Base-by-base conservation (phyloP, 805 yeast species). In the Candida adriatica region DNA sequence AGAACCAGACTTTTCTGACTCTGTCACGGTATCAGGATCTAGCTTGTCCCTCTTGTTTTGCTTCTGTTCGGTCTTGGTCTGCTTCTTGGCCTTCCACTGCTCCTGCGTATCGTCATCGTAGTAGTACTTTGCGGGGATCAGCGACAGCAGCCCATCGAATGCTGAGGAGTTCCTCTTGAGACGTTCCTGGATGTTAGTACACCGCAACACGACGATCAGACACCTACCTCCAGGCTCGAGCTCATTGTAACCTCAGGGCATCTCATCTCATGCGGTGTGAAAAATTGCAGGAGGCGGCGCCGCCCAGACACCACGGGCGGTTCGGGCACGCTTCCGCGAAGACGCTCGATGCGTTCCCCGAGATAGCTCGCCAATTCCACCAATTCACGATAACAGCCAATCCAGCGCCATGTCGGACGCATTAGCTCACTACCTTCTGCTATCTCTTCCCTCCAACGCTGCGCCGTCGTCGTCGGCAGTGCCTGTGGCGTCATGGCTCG, bases 61-160 rank as follows among this genome's bases (percentile, higher is more conserved):
- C 43, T 66, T 73, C 14, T 66, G 57, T 43, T 84, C 86, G 33
- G 68, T 73, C 46, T 80, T 82, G 18, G 75, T 58, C 58, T 78
- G 73, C 63, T 86, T 85, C 62, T 77, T 83, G 46, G 79, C 80
- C 46, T 79, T 78, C 96, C 96, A 88, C 59, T 90, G 96, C 31
- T 79, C 79, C 47, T 80, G 77, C 3, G 90, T 79, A 37, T 84
- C 90, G 24, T 83, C 95, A 55, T 88, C 96, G 54, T 84, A 87
- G 55, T 90, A 90, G 51, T 81, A 87, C 52, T 87, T 86, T 3
- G 96, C 95, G 4, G 97, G 96, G 37, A 90, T 88, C 56, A 90
- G 64, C 14, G 96, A 85, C 37, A 90, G 64, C 31, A 90, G 64
- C 16, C 96, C 95, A 53, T 84, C 85, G 55, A 90, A 90, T 4